Conservation (phyloP, 345 rosid genomes). For the Corchorus capsularis region DNA sequence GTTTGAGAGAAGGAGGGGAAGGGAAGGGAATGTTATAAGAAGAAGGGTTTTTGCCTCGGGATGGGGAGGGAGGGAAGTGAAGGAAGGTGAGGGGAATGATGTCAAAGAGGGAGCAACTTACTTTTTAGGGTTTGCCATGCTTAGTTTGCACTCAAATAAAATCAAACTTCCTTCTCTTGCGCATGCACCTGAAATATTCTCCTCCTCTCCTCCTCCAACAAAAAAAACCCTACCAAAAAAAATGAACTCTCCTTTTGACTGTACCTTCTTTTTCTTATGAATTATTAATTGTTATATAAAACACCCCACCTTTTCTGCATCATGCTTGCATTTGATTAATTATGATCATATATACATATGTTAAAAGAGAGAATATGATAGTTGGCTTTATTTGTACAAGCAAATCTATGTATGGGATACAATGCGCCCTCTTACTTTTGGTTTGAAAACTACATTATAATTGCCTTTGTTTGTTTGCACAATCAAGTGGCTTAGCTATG, state of each 20-base stretch:
- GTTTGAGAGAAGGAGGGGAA: constrained; percentile 16
- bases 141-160: constrained; percentile 51
- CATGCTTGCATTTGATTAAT: constrained; percentile 38
- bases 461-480: too few relatives aligned
- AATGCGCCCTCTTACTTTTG: background rate
- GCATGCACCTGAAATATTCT: constrained; percentile 59
- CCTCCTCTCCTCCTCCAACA: constrained; percentile 14
- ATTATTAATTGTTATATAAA: constrained; percentile 18
- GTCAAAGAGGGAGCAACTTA: constrained; percentile 47
- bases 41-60: constrained; percentile 56
- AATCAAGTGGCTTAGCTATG: too few relatives aligned
- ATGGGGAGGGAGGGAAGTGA: constrained; percentile 37
- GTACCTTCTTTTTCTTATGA: constrained; percentile 22
- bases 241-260: constrained; percentile 34
- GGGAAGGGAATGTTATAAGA: constrained; percentile 35
- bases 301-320: constrained; percentile 20
- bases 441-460: too few relatives aligned
- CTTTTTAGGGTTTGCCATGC: constrained; percentile 65
- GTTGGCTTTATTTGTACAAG: constrained; percentile 32
- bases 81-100: constrained; percentile 73
- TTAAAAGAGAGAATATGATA: constrained; percentile 30
- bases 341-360: background rate
- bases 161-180: constrained; percentile 35
- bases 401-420: background rate
- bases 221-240: constrained; percentile 17